Evolutionary conservation across 371 early-diverging fungal species (phyloP).

Genomic region (Mucor plumbeus): DNA sequence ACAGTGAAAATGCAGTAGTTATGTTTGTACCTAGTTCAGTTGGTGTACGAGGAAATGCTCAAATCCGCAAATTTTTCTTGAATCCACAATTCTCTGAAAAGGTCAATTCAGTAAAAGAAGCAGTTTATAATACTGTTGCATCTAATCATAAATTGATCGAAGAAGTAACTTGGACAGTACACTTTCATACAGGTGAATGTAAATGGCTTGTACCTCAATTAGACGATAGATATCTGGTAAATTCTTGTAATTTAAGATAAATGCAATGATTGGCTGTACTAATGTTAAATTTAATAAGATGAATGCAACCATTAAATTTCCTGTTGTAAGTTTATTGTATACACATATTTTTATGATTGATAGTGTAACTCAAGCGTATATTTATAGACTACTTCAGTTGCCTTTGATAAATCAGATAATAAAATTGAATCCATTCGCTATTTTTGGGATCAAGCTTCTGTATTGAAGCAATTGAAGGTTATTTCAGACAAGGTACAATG

Average conservation of each 20-base stretch:
- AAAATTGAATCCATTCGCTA: slow-evolving; percentile 42
- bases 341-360: neutral
- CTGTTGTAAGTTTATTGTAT: slow-evolving; percentile 33
- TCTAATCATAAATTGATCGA: slow-evolving; percentile 39
- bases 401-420: slow-evolving; percentile 30
- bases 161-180: slow-evolving; percentile 49
- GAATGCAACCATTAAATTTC: slow-evolving; percentile 39
- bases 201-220: slow-evolving; percentile 47
- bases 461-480: slow-evolving; percentile 46
- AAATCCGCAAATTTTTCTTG: slow-evolving; percentile 44
- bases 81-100: slow-evolving; percentile 40
- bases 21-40: slow-evolving; percentile 49
- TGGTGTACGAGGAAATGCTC: slow-evolving; percentile 39
- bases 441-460: slow-evolving; percentile 54
- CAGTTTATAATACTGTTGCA: slow-evolving; percentile 38
- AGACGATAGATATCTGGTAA: slow-evolving; percentile 30
- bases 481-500: slow-evolving; percentile 38
- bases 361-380: too few species aligned
- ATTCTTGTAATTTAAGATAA: neutral
- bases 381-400: slow-evolving; percentile 45
- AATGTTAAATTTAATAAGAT: slow-evolving; percentile 21
- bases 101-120: slow-evolving; percentile 34
- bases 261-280: slow-evolving; percentile 6
- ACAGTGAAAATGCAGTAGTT: slow-evolving; percentile 43
- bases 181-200: slow-evolving; percentile 43